Base-by-base conservation (phyloP, 805 yeast species). In the Candida ovalis region DNA sequence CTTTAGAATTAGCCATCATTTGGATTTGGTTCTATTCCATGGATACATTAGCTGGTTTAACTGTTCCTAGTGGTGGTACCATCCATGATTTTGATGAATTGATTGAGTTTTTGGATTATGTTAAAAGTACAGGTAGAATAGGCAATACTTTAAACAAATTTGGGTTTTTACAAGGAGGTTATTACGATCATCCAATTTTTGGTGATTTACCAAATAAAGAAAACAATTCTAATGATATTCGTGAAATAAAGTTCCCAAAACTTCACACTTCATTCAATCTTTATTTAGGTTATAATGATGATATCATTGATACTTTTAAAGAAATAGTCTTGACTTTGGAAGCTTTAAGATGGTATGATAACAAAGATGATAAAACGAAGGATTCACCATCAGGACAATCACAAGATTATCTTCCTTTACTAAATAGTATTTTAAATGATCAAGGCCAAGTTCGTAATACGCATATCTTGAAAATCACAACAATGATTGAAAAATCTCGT, bases 11-110 rank as follows among this genome's bases (percentile, higher is more conserved):
- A 17, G 60, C 61, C 4, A 61, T 67, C 38, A 62, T 66, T 57
- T 77, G 79, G 63, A 63, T 69, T 40, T 82, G 87, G 87, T 83
- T 79, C 57, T 70, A 75, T n/a, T 68, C 78, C 1, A 75, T 82
- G 71, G 89, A 83, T 56, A 67, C 78, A 1, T 66, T 83, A 39
- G 87, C 87, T 0, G 83, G 82, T 0, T 58, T 82, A 21, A 76
- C 81, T 22, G 75, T 80, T 18, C 75, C 78, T 3, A 64, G 69
- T 37, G 88, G 88, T 13, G 88, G 88, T 7, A 80, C 86, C 0
- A 66, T 81, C 17, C 77, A 75, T 40, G 66, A 72, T 21, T 72
- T 74, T 43, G 74, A 69, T 17, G 88, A 82, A 49, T 55, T 82
- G 18, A 74, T 67, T 44, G 67, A 45, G 46, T 66, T 68, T 36